Percentiles rank a stretch among this genome's conserved stretches.
phyloP scores from a whole-genome alignment of 1,284 basidiomycete genomes.

The Pyrrhoderma lamaoense region DNA sequence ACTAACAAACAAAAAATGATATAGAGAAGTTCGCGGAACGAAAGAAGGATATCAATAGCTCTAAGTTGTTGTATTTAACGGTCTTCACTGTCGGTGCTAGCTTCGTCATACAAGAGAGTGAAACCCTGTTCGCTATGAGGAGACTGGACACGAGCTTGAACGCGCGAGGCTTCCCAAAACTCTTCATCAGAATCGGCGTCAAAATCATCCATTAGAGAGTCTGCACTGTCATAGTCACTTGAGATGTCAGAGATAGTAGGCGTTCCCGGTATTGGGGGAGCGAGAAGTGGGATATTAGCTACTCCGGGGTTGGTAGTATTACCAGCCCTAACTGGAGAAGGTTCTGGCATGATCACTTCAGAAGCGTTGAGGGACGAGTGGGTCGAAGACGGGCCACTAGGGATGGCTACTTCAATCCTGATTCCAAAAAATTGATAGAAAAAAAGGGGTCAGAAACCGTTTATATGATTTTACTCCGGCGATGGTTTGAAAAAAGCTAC shows the following conservation, averaged over 20 bases:
- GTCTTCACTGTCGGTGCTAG: no score
- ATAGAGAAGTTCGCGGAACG: no score
- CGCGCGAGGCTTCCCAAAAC: slow-evolving; percentile 56
- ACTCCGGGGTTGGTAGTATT: slow-evolving; percentile 13
- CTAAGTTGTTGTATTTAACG: no score
- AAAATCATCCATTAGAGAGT: slow-evolving; percentile 29
- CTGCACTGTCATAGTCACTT: slow-evolving; percentile 30
- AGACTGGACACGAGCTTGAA: slow-evolving; percentile 22
- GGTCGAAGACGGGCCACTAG: slow-evolving; percentile 20
- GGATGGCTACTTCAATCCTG: slow-evolving; percentile 53
- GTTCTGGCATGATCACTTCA: slow-evolving; percentile 59
- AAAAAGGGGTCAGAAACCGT: slow-evolving; percentile 16
- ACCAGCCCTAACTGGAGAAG: slow-evolving; percentile 24
- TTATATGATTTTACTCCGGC: not conserved
- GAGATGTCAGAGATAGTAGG: slow-evolving; percentile 29
- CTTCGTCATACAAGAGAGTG: not conserved
- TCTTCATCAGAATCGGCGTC: slow-evolving; percentile 43
- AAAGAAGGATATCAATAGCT: no score
- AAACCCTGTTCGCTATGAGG: slow-evolving; percentile 19
- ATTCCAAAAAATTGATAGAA: slow-evolving; percentile 37
- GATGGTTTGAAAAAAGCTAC: slow-evolving; percentile 23
- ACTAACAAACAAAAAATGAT: no score
- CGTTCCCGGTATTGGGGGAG: slow-evolving; percentile 20
- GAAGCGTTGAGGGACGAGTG: slow-evolving; percentile 54
- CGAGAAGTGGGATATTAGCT: slow-evolving; percentile 11